phyloP scores from a whole-genome alignment of 352 stramenopile genomes.

The Pythium monospermum region DNA sequence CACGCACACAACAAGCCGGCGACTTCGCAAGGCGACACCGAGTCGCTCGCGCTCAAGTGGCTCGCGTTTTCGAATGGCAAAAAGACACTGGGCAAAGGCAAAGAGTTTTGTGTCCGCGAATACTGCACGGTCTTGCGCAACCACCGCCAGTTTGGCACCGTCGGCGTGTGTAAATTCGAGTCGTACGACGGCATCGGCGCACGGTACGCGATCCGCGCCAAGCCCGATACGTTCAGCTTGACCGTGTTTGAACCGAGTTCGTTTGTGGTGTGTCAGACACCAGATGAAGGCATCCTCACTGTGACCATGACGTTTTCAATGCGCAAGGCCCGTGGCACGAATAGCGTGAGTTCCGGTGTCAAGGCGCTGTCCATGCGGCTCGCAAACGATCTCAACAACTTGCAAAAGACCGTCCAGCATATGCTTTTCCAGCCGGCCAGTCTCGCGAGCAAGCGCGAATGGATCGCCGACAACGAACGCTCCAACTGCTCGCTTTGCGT shows the following conservation, averaged over 20 bases:
- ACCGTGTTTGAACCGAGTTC: constrained; percentile 74
- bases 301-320: constrained; percentile 77
- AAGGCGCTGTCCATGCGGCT: constrained; percentile 59
- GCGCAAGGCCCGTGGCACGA: constrained; percentile 60
- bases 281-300: constrained; percentile 54
- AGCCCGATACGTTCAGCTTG: constrained; percentile 71
- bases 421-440: constrained; percentile 56
- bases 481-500: constrained; percentile 79
- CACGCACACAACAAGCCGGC: constrained; percentile 36
- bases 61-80: constrained; percentile 61
- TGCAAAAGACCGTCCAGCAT: constrained; percentile 69
- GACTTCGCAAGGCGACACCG: constrained; percentile 33
- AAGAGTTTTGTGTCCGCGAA: constrained; percentile 80
- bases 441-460: constrained; percentile 63
- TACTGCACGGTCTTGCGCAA: constrained; percentile 62
- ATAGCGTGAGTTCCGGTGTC: constrained; percentile 69
- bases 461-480: constrained; percentile 74
- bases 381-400: constrained; percentile 43
- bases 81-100: constrained; percentile 72
- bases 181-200: constrained; percentile 77
- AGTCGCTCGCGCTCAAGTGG: constrained; percentile 84
- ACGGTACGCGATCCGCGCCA: constrained; percentile 63
- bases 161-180: constrained; percentile 74
- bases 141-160: constrained; percentile 51
- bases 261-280: constrained; percentile 66